Conservation (phyloP, 148 eudicot species). For the Camellia japonica region DNA sequence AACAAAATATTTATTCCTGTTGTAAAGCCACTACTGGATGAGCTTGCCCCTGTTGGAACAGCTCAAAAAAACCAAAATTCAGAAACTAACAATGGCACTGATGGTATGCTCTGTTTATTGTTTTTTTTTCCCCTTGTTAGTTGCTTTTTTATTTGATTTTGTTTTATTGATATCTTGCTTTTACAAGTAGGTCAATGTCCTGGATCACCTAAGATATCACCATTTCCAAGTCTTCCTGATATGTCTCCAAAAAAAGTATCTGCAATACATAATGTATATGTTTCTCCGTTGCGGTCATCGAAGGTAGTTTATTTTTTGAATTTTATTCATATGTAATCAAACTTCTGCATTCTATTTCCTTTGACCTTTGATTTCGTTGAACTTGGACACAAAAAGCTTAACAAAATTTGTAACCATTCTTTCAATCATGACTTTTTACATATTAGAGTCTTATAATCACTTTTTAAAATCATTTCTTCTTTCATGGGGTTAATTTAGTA, state of each 20-base stretch:
- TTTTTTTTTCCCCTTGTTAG: background rate
- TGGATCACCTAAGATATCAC: conserved; percentile 72
- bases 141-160: background rate
- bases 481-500: too few relatives aligned
- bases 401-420: background rate
- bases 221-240: conserved; percentile 93
- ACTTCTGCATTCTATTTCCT: background rate
- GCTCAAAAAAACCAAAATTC: conserved; percentile 39
- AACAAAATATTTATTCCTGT: conserved; percentile 80
- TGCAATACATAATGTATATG: conserved; percentile 78
- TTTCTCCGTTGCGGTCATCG: conserved; percentile 89
- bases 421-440: background rate
- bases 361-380: background rate
- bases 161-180: conserved; percentile 11
- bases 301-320: conserved; percentile 55
- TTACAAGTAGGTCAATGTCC: conserved; percentile 63
- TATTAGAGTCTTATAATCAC: too few relatives aligned
- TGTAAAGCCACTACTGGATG: conserved; percentile 85
- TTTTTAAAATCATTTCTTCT: too few relatives aligned
- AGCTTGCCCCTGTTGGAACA: conserved; percentile 56
- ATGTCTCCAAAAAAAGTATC: conserved; percentile 98
- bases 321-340: background rate
- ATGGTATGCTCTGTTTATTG: conserved; percentile 39
- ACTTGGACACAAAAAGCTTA: background rate
- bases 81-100: conserved; percentile 41